Percentiles rank a stretch among this genome's conserved stretches.
Conservation (phyloP, 192 early-diverging fungal species). For the Martensiomyces pterosporus region DNA sequence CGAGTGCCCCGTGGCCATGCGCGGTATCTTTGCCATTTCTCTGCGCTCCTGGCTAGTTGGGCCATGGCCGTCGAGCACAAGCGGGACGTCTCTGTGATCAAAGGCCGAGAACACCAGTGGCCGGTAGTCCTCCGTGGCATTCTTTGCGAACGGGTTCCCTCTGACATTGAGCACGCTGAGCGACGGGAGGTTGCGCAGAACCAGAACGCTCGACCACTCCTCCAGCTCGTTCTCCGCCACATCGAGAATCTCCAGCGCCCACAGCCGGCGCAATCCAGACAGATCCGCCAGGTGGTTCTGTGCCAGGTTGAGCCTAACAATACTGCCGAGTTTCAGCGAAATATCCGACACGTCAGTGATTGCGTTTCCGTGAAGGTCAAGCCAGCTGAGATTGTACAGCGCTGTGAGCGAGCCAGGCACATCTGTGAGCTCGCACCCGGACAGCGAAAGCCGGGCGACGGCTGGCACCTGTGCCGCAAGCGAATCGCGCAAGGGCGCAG, state of each 20-base stretch:
- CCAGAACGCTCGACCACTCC: slow-evolving; percentile 18
- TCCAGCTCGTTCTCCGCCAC: slow-evolving; percentile 26
- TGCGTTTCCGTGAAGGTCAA: slow-evolving; percentile 31
- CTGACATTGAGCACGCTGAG: slow-evolving; percentile 20
- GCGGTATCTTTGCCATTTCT: slow-evolving; percentile 42
- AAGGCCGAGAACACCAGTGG: slow-evolving; percentile 44
- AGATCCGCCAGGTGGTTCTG: slow-evolving; percentile 22
- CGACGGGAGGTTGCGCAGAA: slow-evolving; percentile 39
- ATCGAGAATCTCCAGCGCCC: slow-evolving; percentile 39
- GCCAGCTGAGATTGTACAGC: slow-evolving; percentile 33
- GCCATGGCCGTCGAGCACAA: slow-evolving; percentile 29
- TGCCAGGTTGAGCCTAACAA: slow-evolving; percentile 28
- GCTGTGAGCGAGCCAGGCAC: slow-evolving; percentile 25
- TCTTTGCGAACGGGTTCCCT: slow-evolving; percentile 36
- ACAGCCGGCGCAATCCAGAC: slow-evolving; percentile 31
- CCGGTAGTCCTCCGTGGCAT: slow-evolving; percentile 6
- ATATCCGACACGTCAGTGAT: slow-evolving; percentile 29
- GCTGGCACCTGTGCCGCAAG: slow-evolving; percentile 15
- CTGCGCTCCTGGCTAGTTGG: slow-evolving; percentile 33
- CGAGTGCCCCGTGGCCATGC: slow-evolving; percentile 35
- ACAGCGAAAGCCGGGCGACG: slow-evolving; percentile 35
- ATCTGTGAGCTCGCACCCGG: slow-evolving; percentile 31
- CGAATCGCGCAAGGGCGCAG: slow-evolving; percentile 13
- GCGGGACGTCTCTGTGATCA: slow-evolving; percentile 38
- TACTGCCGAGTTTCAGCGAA: slow-evolving; percentile 26